phyloP scores from a whole-genome alignment of 164 flowering plant species.

The Echeveria elegans region DNA sequence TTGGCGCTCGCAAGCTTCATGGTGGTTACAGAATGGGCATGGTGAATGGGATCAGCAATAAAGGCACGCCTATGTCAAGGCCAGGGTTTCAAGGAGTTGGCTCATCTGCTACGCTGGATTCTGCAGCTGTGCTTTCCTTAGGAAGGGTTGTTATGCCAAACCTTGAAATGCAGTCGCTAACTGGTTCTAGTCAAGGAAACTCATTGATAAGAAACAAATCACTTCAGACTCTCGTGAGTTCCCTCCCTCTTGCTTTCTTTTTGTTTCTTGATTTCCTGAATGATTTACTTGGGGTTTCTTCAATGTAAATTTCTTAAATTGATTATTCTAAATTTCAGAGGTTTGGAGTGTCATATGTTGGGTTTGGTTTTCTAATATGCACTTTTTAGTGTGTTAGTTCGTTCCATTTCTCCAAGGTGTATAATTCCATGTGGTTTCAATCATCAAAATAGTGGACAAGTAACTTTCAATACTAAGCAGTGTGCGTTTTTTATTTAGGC shows the following conservation, averaged over 20 bases:
- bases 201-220: conserved; percentile 56
- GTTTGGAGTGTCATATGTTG: too few relatives aligned
- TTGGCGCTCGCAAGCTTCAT: conserved; percentile 47
- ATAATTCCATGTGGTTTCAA: too few relatives aligned
- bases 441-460: too few relatives aligned
- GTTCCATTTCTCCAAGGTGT: too few relatives aligned
- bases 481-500: conserved; percentile 28
- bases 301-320: too few relatives aligned
- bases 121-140: conserved; percentile 66
- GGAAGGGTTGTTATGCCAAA: conserved; percentile 48
- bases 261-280: not conserved
- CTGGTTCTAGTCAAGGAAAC: conserved; percentile 61
- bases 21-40: conserved; percentile 72
- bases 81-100: conserved; percentile 72
- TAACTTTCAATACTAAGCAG: too few relatives aligned
- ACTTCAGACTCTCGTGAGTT: conserved; percentile 65
- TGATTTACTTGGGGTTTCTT: not conserved
- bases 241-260: conserved; percentile 1
- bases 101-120: conserved; percentile 47
- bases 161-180: conserved; percentile 55
- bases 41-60: too few relatives aligned
- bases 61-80: conserved; percentile 61
- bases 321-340: too few relatives aligned
- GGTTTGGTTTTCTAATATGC: too few relatives aligned
- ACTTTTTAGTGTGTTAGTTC: not conserved